Evolutionary conservation across 2,329 filamentous ascomycete species (phyloP), one percentile per base, ranked within the genome.

Genomic region (Diaporthe citri): DNA sequence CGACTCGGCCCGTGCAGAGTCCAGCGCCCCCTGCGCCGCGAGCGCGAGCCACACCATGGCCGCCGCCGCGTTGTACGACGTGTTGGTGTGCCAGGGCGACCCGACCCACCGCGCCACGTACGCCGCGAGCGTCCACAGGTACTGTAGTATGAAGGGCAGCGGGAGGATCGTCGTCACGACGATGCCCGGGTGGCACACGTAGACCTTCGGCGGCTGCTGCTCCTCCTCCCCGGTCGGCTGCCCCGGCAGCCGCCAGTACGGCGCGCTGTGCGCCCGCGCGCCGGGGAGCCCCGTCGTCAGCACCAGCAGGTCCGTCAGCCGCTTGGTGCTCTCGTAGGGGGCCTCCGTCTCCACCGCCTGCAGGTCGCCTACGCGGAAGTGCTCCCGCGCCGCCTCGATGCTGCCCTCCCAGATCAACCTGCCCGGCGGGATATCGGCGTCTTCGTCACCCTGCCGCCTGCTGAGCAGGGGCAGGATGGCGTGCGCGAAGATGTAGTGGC

Each of bases 401-500:
- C 94, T 97, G 77, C 93, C 94, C 13, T 95, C 91, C 96, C 96
- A 98, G 77, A 98, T 90, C 71, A 99, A 89, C 69, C 95, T 91
- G 12, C 92, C 94, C 0, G 87, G 86, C 1, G 84, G 74, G 5
- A 86, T 81, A 52, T 84, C 77, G 74, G 84, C 77, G 55, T 80
- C 79, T 22, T 83, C 80, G 22, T 80, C 81, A 34, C 6, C 43
- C 3, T 28, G 52, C 17, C 51, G 36, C 69, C 90, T 86, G 79
- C 86, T 85, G 79, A 99, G 88, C 15, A 98, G 87, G 0, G 95
- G 93, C 78, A 93, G 89, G 15, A 98, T 88, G 80, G 93, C 91
- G 82, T 98, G 96, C 22, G 91, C 91, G 34, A 99, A 91, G 80
- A 98, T 86, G 82, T 99, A 98, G 85, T 99, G 97, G 0, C 97